Evolutionary conservation across 2,329 filamentous ascomycete species (phyloP), one percentile per base, ranked within the genome.

Genomic region (Raffaelea arxii): DNA sequence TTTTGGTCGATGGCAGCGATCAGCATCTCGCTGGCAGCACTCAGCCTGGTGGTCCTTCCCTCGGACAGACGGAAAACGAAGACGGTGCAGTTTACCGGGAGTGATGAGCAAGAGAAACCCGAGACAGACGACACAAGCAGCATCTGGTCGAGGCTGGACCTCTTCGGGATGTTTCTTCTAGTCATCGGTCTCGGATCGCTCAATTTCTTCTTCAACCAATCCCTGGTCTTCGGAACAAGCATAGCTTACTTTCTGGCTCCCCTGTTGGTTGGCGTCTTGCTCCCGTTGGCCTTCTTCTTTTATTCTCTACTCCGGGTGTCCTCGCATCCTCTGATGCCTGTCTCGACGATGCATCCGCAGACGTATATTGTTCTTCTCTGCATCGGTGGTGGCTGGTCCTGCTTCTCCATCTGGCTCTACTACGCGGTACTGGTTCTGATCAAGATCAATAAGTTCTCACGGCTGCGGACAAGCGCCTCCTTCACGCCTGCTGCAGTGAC

Each of bases 141-240:
- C 22, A 47, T 60, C 12, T 59, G 57, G 56, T 41, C 45, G 32
- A 54, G 54, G 39, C 50, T 60, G 27, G 58, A 60, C 47, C 55
- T 35, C 9, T 24, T 22, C 21, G 58, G 58, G 30, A 59, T 56
- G 43, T 1, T 55, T 2, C 49, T 62, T 2, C 75, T 75, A 3
- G 66, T 79, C 21, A 60, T 64, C 0, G 73, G 67, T 1, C 61
- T 80, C 40, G 63, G 77, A 1, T 58, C 80, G 5, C 62, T 79
- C 56, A 79, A 80, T 54, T 71, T 80, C 48, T 71, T 74, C 3
- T 78, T 74, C 67, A 80, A 79, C 54, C 74, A 78, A 55, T 75
- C 71, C 1, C 70, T 72, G 1, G 63, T 72, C 4, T 70, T 71
- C 14, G 71, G 72, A n/a, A n/a, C n/a, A n/a, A n/a, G n/a, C n/a